Base-by-base conservation (phyloP, 352 stramenopile species). In the Pythium sukuiense region DNA sequence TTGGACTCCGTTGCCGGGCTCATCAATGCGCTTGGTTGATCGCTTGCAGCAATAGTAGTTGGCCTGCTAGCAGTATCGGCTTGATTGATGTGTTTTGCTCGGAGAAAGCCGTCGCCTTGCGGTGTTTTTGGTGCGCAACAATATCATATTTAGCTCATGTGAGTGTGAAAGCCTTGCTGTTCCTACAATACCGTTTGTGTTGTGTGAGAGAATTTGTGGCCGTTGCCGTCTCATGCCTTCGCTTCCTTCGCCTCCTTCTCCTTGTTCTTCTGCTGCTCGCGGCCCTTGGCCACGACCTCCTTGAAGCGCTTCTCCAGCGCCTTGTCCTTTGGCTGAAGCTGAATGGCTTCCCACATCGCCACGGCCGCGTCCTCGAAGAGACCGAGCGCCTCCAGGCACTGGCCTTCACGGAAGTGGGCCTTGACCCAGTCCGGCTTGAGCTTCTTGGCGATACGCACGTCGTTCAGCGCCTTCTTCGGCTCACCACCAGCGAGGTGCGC, bases 381-480 rank as follows among this genome's bases (percentile, higher is more conserved):
- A 52, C 76, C 73, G 20, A 95, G 74, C 32, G 82, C 76, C 55
- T 95, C 86, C 14, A 95, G 71, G 61, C 84, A 92, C 77, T 95
- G 84, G 16, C 84, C 84, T 67, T 95, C 86, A n/a, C 86, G 84
- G 72, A 90, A 95, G 43, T 88, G 71, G 30, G 86, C 84, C 72
- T 95, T 95, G 55, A 85, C 70, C 86, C 86, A 95, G 30, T 95
- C 73, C 1, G 86, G 86, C 68, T 87, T 87, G 58, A 95, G 72
- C 69, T 95, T 92, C 73, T 90, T 89, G 18, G 82, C 83, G 48
- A 92, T 59, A n/a, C 81, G 80, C 56, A 93, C 80, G 55, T 95
- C 86, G 52, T 88, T 76, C 50, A 95, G 71, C 35, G 82, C 86
- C 70, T 88, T 82, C 59, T 83, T 81, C 8, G 86, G 73, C 26